Conservation (phyloP, 176 grass and related monocot species). For the Bromus sterilis region DNA sequence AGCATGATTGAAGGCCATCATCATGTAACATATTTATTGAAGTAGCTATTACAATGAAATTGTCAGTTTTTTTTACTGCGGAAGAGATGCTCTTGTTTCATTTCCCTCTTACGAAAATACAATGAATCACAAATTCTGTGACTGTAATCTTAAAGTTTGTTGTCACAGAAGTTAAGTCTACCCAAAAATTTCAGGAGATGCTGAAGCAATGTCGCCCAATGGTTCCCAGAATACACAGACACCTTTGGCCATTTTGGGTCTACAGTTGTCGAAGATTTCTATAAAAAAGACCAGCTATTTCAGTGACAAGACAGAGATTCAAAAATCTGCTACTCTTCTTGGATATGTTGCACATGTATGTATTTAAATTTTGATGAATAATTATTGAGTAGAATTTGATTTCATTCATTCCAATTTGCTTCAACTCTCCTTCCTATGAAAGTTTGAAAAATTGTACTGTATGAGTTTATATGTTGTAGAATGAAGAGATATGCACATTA, state of each 20-base stretch:
- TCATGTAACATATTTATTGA: neutral
- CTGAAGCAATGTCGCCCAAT: constrained; percentile 28
- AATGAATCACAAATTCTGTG: neutral
- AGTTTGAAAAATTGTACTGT: neutral
- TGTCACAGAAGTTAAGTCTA: constrained; percentile 14
- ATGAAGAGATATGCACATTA: neutral
- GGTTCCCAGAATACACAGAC: constrained; percentile 27
- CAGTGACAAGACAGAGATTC: constrained; percentile 72
- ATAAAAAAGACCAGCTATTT: constrained; percentile 68
- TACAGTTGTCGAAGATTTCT: constrained; percentile 50
- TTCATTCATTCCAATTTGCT: neutral
- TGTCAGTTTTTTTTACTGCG: neutral
- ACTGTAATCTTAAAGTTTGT: neutral
- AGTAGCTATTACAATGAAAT: neutral
- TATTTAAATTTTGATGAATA: constrained; percentile 16
- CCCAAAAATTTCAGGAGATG: constrained; percentile 38
- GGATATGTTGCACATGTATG: constrained; percentile 90
- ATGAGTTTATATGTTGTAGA: neutral
- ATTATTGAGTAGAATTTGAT: neutral
- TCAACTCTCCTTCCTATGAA: neutral
- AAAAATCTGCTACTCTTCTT: constrained; percentile 58
- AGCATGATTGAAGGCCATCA: neutral
- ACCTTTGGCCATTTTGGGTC: constrained; percentile 59
- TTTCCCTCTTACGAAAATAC: neutral
- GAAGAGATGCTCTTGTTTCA: neutral